Percentiles rank a stretch among this genome's conserved stretches.
These are phyloP conservation scores for Suillus plorans DNA, from an alignment of 768 basidiomycete genomes.

Conservation along the genomic window DNA sequence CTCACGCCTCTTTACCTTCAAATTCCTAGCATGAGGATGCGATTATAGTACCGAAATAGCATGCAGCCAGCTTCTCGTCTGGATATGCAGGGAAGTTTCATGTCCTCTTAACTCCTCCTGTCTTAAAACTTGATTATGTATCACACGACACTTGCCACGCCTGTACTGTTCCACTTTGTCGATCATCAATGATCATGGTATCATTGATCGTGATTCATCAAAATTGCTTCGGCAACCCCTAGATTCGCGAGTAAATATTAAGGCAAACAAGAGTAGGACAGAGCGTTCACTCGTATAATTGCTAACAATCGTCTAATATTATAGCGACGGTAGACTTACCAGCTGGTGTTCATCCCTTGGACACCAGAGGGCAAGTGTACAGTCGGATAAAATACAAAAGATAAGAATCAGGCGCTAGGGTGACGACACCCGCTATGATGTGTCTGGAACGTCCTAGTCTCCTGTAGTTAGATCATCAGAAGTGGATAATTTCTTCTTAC, in stretches of 20 bases:
- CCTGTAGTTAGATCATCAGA: not conserved
- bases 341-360: not conserved
- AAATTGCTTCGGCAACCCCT: not conserved
- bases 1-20: not conserved
- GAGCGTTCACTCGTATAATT: not conserved
- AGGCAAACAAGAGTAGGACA: not conserved
- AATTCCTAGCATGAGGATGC: not conserved
- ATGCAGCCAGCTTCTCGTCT: not conserved
- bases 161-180: not conserved
- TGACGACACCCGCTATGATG: not conserved
- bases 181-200: not conserved
- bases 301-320: not conserved
- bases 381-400: not conserved
- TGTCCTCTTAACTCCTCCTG: not conserved
- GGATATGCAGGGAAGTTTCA: not conserved
- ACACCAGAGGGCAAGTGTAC: constrained; percentile 2
- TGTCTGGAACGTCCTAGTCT: not conserved
- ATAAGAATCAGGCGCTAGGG: not conserved
- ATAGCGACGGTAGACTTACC: not conserved
- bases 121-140: not conserved
- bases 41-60: not conserved
- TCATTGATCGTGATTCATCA: not conserved
- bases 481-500: not conserved
- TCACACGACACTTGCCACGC: not conserved
- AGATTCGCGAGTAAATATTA: too few species aligned